Conservation (phyloP, 2,329 filamentous ascomycete species). For the Whalleya microplaca region DNA sequence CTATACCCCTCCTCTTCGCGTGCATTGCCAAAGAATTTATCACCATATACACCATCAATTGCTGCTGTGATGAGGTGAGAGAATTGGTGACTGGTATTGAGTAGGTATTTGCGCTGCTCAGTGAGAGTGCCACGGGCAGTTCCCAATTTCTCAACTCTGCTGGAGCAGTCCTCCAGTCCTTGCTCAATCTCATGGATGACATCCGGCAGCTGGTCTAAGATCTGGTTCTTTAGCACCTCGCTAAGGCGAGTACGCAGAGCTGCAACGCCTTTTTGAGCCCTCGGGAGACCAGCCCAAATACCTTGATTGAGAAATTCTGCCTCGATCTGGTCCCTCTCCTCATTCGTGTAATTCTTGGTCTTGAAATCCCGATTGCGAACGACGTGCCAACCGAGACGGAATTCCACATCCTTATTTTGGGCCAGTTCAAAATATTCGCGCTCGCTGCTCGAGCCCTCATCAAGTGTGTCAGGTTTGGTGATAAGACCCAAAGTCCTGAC, state of each 20-base stretch:
- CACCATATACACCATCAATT: conserved; percentile 36
- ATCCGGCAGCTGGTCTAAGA: conserved; percentile 36
- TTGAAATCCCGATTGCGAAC: conserved; percentile 44
- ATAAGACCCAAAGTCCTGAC: conserved; percentile 51
- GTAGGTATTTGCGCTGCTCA: conserved; percentile 38
- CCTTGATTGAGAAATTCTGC: conserved; percentile 21
- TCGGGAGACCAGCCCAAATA: conserved; percentile 20
- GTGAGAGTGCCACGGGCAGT: conserved; percentile 23
- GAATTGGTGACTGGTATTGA: conserved; percentile 35
- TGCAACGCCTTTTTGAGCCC: conserved; percentile 27
- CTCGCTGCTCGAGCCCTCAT: conserved; percentile 44
- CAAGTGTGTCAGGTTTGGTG: conserved; percentile 49
- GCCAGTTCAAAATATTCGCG: conserved; percentile 44
- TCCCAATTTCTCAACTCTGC: conserved; percentile 35
- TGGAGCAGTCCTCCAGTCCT: conserved; percentile 29
- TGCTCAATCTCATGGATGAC: conserved; percentile 37
- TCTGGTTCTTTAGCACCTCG: conserved; percentile 33
- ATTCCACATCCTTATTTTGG: conserved; percentile 47
- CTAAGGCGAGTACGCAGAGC: conserved; percentile 33
- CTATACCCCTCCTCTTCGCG: conserved; percentile 22
- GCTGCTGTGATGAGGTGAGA: conserved; percentile 31
- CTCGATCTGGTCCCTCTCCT: conserved; percentile 20
- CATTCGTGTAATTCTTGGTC: conserved; percentile 14
- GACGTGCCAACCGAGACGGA: conserved; percentile 57
- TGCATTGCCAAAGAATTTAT: conserved; percentile 35